These are phyloP conservation scores for Sporothrix brasiliensis DNA, from an alignment of 2,329 filamentous ascomycete genomes.

Conservation along the genomic window DNA sequence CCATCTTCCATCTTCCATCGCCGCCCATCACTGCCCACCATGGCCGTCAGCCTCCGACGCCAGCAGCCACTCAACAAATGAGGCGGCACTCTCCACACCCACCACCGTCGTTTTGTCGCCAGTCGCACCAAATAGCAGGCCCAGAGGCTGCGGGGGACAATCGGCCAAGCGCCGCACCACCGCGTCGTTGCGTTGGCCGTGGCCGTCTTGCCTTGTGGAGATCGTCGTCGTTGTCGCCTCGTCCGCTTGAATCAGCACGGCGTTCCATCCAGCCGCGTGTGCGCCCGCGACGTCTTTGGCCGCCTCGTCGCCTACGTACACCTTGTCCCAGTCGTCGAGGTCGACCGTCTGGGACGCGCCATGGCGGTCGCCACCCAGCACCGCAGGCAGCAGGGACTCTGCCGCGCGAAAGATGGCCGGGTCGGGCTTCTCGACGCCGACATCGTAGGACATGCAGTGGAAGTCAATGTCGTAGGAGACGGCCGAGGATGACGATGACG, in stretches of 20 bases:
- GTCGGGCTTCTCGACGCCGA: conserved; percentile 63
- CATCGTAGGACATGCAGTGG: conserved; percentile 64
- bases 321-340: conserved; percentile 29
- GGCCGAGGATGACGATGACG: too few species aligned
- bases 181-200: too few species aligned
- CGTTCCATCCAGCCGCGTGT: conserved; percentile 33
- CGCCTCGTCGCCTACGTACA: conserved; percentile 36
- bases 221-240: not conserved
- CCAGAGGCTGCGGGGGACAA: not conserved
- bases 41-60: not conserved
- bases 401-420: conserved; percentile 59
- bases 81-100: conserved; percentile 7
- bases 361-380: not conserved
- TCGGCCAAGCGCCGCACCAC: not conserved
- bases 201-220: too few species aligned
- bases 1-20: not conserved
- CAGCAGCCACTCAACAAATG: conserved; percentile 24
- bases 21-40: not conserved
- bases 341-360: too few species aligned
- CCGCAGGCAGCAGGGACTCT: conserved; percentile 43
- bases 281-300: conserved; percentile 34
- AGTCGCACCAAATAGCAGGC: not conserved
- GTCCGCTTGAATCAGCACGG: conserved; percentile 23
- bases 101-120: not conserved
- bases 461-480: conserved; percentile 52